phyloP scores from a whole-genome alignment of 73 alveolate genomes.

The Durusdinium trenchii region DNA sequence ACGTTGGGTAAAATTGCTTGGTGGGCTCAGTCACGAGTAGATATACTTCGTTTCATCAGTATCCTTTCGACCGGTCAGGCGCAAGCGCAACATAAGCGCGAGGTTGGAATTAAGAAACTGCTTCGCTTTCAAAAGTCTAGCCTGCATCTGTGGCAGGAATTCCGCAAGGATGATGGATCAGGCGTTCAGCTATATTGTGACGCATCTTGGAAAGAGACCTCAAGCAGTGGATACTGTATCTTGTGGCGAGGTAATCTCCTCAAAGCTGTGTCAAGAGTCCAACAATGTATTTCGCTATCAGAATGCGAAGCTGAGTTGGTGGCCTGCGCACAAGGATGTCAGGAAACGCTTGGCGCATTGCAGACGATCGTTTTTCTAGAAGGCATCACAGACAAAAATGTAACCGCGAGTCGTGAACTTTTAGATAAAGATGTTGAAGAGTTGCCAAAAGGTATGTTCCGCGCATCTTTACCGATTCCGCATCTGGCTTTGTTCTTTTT shows the following conservation, averaged over 20 bases:
- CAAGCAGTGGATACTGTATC: neutral
- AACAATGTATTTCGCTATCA: neutral
- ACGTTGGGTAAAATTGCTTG: neutral
- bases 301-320: constrained; percentile 12
- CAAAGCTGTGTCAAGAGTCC: neutral
- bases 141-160: neutral
- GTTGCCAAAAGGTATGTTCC: neutral
- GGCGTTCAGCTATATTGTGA: neutral
- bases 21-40: neutral
- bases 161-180: neutral
- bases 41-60: neutral
- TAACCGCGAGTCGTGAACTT: neutral
- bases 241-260: neutral
- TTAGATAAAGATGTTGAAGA: neutral
- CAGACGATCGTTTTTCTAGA: neutral
- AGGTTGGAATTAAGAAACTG: neutral
- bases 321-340: neutral
- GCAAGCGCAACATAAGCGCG: neutral
- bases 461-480: no score
- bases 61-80: neutral
- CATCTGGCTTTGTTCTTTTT: no score
- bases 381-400: neutral
- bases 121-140: neutral
- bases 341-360: neutral
- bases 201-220: neutral